These are phyloP conservation scores for Tillandsia leiboldiana DNA, from an alignment of 176 grass and related monocot species.

Conservation along the genomic window DNA sequence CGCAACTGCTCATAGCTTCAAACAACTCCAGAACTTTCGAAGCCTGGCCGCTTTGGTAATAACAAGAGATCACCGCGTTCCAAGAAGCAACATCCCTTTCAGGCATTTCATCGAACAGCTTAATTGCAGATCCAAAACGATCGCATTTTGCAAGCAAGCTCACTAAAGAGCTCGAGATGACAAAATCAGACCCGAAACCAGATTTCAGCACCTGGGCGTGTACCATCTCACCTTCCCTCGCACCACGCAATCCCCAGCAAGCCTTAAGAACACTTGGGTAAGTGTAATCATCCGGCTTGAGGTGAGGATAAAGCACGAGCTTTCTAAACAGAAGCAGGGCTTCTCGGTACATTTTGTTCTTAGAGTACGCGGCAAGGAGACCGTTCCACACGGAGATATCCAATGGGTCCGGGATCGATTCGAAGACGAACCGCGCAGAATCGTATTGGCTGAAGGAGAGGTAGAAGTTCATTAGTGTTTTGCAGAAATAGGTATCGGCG, in stretches of 20 bases:
- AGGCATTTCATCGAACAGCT: constrained; percentile 23
- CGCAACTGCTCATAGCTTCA: constrained; percentile 6
- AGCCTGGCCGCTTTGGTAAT: constrained; percentile 16
- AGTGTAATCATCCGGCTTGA: constrained; percentile 10
- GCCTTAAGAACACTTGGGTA: constrained; percentile 25
- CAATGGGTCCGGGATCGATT: background rate
- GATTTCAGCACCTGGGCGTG: constrained; percentile 9
- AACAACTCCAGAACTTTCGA: constrained; percentile 16
- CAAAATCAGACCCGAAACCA: constrained; percentile 12
- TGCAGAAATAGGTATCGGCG: background rate
- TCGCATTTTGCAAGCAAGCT: constrained; percentile 18
- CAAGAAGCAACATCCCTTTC: constrained; percentile 17
- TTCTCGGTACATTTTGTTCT: constrained; percentile 7
- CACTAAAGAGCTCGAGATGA: constrained; percentile 16
- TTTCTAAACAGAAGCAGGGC: constrained; percentile 10
- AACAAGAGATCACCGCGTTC: constrained; percentile 25
- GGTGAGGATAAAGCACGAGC: constrained; percentile 3
- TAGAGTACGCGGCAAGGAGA: constrained; percentile 18
- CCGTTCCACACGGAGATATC: constrained; percentile 20
- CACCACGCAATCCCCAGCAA: background rate
- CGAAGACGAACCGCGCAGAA: constrained; percentile 7
- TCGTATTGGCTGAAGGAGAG: constrained; percentile 13
- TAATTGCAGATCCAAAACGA: constrained; percentile 8
- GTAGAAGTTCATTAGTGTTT: constrained; percentile 19
- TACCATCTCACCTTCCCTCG: background rate